phyloP scores from a whole-genome alignment of 169 alveolate genomes.

The Toxoplasma gondii region DNA sequence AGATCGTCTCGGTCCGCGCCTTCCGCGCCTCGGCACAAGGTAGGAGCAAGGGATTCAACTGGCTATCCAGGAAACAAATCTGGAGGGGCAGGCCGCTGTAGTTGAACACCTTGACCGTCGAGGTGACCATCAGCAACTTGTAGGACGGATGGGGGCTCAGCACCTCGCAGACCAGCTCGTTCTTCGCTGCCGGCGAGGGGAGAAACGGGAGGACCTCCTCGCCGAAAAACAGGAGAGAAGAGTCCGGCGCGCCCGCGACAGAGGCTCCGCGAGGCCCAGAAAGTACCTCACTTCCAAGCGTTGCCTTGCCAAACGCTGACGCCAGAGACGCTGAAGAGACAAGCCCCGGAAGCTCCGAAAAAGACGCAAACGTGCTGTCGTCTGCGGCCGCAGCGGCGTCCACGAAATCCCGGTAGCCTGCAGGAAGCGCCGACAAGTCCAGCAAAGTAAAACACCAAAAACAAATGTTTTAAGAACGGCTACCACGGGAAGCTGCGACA shows the following conservation, averaged over 20 bases:
- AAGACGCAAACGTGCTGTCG: not conserved
- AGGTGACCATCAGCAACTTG: conserved; percentile 82
- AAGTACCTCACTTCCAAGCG: too few species aligned
- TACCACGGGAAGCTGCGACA: too few species aligned
- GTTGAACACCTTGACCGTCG: conserved; percentile 82
- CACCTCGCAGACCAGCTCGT: conserved; percentile 78
- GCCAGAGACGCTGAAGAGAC: conserved; percentile 51
- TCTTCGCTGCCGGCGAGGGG: not conserved
- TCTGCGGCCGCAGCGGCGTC: conserved; percentile 25
- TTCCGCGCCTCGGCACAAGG: conserved; percentile 66
- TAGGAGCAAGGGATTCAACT: conserved; percentile 74
- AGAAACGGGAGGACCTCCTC: not conserved
- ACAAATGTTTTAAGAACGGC: too few species aligned
- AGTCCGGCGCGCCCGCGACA: not conserved
- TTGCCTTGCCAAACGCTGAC: conserved; percentile 25
- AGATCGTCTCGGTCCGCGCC: not conserved
- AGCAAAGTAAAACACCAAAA: not conserved
- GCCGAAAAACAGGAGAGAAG: not conserved
- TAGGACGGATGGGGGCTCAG: conserved; percentile 85
- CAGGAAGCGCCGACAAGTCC: not conserved
- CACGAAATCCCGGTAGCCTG: conserved; percentile 45
- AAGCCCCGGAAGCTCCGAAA: not conserved
- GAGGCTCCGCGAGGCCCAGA: not conserved
- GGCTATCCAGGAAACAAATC: conserved; percentile 78
- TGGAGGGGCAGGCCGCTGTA: conserved; percentile 85